Base-by-base conservation (phyloP, 371 early-diverging fungal genomes). In the Apophysomyces ossiformis region DNA sequence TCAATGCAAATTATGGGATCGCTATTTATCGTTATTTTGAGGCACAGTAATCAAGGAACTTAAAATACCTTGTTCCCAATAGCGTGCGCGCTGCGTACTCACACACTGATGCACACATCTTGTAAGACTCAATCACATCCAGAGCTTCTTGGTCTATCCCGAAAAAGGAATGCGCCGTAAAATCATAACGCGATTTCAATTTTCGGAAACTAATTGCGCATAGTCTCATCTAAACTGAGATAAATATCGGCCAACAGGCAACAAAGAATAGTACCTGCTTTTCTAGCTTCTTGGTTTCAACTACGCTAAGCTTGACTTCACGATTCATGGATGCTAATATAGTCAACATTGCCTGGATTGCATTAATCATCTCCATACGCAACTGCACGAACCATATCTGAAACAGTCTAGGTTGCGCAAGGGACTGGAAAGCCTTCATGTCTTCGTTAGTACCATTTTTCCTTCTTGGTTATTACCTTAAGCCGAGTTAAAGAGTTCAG, bases 301-400 rank as follows among this genome's bases (percentile, higher is more conserved):
- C 54, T 21, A 21, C n/a, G 8, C 7, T 50, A 21, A 9, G 54
- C n/a, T 50, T 50, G 8, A 21, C 18, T 8, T 57, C 39, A 13
- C 36, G 15, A 37, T 50, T 13, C 7, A 68, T n/a, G n/a, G 58
- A 43, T 7, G 50, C 46, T 39, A 66, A 37, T 1, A 64, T 47
- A 26, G 38, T 58, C 18, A 70, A 5, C 38, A 70, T 47, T 6
- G 59, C 57, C 37, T 75, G 67, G 13, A 77, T 64, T 0, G 63
- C 54, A 36, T 58, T 62, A 16, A 77, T 57, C 65, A 74, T 71
- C 26, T 82, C 78, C 73, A 77, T 75, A 6, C 82, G 70, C 11
- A 79, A 47, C 21, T 74, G 76, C 26, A 76, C 61, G 63, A 70
- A 79, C 72, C 78, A 73, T 5, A 37, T 58, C 56, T 75, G 77